Base-by-base conservation (phyloP, 768 basidiomycete species). In the Rhodotorula paludigena region DNA sequence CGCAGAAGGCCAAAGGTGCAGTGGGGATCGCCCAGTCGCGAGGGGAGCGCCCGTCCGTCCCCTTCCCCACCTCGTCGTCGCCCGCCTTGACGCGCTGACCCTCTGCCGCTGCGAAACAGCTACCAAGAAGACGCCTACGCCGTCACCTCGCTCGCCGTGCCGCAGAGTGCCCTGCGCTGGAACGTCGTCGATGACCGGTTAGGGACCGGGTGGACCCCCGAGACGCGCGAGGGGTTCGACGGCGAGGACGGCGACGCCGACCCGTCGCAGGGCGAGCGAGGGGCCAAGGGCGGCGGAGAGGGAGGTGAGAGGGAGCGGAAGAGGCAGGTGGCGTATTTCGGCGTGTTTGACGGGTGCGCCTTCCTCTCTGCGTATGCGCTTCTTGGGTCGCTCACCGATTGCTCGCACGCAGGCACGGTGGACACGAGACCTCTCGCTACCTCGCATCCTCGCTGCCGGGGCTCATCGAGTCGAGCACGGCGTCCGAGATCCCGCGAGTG, bases 101-200 rank as follows among this genome's bases (percentile, higher is more conserved):
- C n/a, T 25, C 36, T n/a, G 9, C 30, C 2, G 0, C n/a, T 6
- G 39, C 10, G 9, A 11, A 20, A 5, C 63, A 72, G 66, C 6
- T 74, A 76, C 36, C 75, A 76, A 49, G 74, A 76, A 54, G 75
- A 76, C 53, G 48, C 69, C 15, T 74, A 57, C 33, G 33, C 69
- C 14, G 65, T 74, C 7, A 33, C 28, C 28, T 73, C 75, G 9
- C 38, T 76, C n/a, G 15, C 64, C 2, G 8, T 74, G 0, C 73
- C 75, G 3, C 39, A 33, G 0, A 47, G 54, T 2, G 68, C 69
- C 2, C 57, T 75, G 16, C 61, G 60, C 21, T 39, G 57, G 45
- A 73, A 72, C 61, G 53, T 74, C 63, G 41, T 68, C 57, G 66
- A 63, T 33, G 66, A 59, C 33, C 52, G 64, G 25, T 30, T 61